A percentile compares a stretch with the other conserved stretches of the same genome.
Conservation (phyloP, 495 filamentous ascomycete genomes). For the Aspergillus nanangensis region DNA sequence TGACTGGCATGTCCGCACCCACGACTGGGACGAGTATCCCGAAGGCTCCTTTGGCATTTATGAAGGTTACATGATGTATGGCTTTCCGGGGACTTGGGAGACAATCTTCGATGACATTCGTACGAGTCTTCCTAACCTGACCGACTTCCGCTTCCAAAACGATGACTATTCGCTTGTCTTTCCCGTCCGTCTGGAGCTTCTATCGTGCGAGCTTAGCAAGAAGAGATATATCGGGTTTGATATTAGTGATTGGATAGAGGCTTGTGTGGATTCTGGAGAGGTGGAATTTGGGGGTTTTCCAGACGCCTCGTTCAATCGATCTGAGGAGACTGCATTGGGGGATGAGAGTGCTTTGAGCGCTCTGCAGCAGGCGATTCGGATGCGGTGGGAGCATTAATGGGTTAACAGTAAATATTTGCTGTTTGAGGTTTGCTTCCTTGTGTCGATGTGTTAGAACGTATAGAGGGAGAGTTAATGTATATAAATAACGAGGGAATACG, state of each 20-base stretch:
- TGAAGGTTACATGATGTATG: neutral
- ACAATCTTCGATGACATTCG: neutral
- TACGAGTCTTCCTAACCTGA: neutral
- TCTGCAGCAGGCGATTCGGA: too few species aligned
- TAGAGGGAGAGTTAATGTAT: too few species aligned
- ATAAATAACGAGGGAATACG: too few species aligned
- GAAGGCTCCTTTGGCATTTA: neutral
- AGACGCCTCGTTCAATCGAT: neutral
- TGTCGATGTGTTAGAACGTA: too few species aligned
- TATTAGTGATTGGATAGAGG: neutral
- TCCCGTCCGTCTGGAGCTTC: neutral
- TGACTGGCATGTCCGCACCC: neutral
- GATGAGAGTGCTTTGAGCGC: too few species aligned
- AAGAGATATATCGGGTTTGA: neutral
- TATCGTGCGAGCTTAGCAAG: neutral
- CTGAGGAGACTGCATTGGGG: neutral
- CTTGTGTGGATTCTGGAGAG: neutral
- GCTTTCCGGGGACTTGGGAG: neutral
- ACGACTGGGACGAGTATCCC: neutral
- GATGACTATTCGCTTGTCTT: neutral
- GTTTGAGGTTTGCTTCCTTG: too few species aligned
- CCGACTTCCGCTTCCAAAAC: neutral
- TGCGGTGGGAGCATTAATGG: too few species aligned
- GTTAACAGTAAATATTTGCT: too few species aligned
- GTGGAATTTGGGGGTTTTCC: neutral